Evolutionary conservation across 2,329 filamentous ascomycete species (phyloP), one percentile per base, ranked within the genome.

Genomic region (Arthrobotrys sphaeroides): DNA sequence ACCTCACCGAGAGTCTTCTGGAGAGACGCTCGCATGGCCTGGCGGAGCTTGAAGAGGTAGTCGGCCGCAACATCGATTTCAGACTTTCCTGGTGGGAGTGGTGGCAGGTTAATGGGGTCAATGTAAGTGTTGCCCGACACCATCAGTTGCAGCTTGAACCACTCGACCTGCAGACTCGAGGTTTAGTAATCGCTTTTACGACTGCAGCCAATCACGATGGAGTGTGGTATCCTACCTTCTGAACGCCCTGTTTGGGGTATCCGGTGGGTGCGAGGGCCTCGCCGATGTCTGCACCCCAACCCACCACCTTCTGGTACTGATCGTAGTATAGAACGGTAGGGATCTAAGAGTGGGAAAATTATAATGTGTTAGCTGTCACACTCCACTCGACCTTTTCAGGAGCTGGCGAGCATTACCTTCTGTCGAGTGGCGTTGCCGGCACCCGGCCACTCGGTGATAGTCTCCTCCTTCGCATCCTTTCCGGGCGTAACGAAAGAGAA

Each of bases 61-160:
- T 98, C 95, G 82, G 95, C 95, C n/a, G 95, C 94, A 60, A 98
- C 95, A 84, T 99, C 95, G 83, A 98, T 97, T 84, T 98, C 95
- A 24, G 94, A 97, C 86, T 98, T 98, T 84, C 95, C 95, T 49
- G 94, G 94, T 53, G 95, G 95, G 82, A 98, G 91, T 78, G 95
- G 95, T 53, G 95, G 95, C 79, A 99, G 89, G 87, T 98, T 98
- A 85, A 98, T 98, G 77, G 95, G 95, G 83, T 98, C 95, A 82
- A 98, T 98, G 83, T 98, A 98, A 47, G 95, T 98, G 86, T 98
- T 98, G 78, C 95, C 95, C 74, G 93, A 97, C 77, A 97, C 88
- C 95, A 98, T 98, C 69, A 99, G 89, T 85, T 99, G 95, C 79
- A 99, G 88, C 86, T 98, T 98, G 88, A 99, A 98, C 95, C 95